Base-by-base conservation (phyloP, 2,329 filamentous ascomycete genomes). In the Aspergillus fructus region DNA sequence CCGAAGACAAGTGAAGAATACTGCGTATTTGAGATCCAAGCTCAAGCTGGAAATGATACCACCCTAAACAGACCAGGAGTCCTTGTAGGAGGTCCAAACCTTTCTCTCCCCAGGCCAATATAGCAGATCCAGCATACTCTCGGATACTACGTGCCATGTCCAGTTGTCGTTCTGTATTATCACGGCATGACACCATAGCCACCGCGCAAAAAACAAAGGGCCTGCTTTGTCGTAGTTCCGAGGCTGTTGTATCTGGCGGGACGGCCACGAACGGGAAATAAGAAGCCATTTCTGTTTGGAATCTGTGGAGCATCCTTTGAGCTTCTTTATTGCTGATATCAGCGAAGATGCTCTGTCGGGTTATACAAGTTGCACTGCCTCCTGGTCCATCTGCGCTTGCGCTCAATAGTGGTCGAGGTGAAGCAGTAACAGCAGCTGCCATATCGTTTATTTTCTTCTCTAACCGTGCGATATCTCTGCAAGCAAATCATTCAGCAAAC, bases 21-120 rank as follows among this genome's bases (percentile, higher is more conserved):
- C 81, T 83, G 62, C 78, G 78, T 12, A 85, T 66, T 58, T 85
- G 83, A 0, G 77, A 23, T 17, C 40, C 61, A n/a, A 43, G 45
- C 17, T 56, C 62, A 40, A 49, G 19, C 9, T 60, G 17, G 30
- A 53, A 21, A 8, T 61, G 56, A 49, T 69, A 81, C 80, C 80
- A 82, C 21, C 77, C 73, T 53, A 81, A 68, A 41, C 75, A 73
- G 43, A 81, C 70, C 7, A 82, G 59, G 8, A 81, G 65, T 0
- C 79, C 80, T 63, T 82, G 79, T 1, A 82, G 70, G 3, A 79
- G 63, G 55, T 81, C 79, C 8, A 82, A 56, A 15, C 69, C 72
- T 33, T 69, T 69, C 40, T 79, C 73, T 17, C 75, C 74, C 56
- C 74, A 70, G 1, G 79, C 70, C 0, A 83, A 49, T 49, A 37